phyloP scores from a whole-genome alignment of 495 filamentous ascomycete species.

The Tuber aestivum region DNA sequence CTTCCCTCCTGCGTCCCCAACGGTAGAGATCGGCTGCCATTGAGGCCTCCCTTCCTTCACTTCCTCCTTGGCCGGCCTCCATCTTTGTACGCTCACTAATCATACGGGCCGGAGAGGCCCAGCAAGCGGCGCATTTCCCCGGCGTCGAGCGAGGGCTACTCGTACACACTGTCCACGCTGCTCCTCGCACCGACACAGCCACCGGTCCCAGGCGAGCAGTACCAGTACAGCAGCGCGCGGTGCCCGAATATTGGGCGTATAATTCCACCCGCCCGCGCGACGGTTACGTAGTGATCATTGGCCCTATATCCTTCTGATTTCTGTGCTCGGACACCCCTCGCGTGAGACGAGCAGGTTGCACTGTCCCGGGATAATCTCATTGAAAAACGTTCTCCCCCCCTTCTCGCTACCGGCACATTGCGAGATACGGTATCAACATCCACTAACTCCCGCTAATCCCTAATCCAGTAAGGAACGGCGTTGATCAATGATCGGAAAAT shows the following conservation, averaged over 20 bases:
- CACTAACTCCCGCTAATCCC: not conserved
- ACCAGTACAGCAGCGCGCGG: not conserved
- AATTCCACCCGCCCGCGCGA: too few species aligned
- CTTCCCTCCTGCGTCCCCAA: not conserved
- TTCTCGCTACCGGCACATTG: too few species aligned
- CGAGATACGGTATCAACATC: too few species aligned
- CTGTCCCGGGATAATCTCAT: not conserved
- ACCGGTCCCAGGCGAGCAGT: not conserved
- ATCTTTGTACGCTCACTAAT: not conserved
- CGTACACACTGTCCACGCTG: too few species aligned
- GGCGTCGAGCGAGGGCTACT: too few species aligned
- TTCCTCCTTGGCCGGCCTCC: not conserved
- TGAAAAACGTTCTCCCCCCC: not conserved
- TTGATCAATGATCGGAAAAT: not conserved
- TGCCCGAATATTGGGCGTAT: not conserved
- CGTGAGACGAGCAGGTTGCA: not conserved
- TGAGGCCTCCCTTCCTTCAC: not conserved
- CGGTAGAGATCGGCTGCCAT: not conserved
- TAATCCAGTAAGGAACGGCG: not conserved
- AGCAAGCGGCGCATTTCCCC: too few species aligned
- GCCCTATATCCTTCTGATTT: not conserved
- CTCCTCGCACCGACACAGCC: not conserved
- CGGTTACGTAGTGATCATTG: not conserved
- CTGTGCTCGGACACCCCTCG: not conserved
- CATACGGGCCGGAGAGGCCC: too few species aligned